phyloP scores from a whole-genome alignment of 176 grass and related monocot genomes.

The Cenchrus fungigraminus region DNA sequence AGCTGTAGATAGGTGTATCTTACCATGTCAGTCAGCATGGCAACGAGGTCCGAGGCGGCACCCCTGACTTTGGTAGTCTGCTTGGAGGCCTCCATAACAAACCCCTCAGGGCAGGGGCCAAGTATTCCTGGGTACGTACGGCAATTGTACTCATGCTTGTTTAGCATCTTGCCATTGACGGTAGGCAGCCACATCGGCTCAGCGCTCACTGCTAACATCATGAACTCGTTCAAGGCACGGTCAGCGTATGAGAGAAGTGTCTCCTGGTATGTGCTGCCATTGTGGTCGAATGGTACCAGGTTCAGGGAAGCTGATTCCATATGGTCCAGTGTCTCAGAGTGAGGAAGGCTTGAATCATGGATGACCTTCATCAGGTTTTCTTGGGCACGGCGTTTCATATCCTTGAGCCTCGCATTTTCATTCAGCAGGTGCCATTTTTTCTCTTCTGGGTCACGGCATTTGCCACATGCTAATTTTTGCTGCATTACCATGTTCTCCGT shows the following conservation, averaged over 20 bases:
- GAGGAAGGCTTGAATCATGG: neutral
- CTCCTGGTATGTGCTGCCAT: neutral
- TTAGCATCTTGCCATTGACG: neutral
- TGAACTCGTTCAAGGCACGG: neutral
- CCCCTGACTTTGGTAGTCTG: neutral
- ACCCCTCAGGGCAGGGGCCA: neutral
- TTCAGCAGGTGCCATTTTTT: neutral
- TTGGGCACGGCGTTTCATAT: neutral
- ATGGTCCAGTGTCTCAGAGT: neutral
- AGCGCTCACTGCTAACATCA: neutral
- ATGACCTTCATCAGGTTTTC: neutral
- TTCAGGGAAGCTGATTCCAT: neutral
- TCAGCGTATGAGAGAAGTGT: neutral
- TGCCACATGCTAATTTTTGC: neutral
- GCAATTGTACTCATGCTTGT: neutral
- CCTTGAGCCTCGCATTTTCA: slow-evolving; percentile 32
- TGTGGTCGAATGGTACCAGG: neutral
- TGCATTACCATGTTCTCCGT: neutral
- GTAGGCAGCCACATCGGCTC: neutral
- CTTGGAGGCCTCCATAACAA: slow-evolving; percentile 1
- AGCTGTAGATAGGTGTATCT: no score
- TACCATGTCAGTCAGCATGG: slow-evolving; percentile 21
- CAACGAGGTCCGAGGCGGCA: neutral
- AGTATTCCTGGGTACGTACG: neutral
- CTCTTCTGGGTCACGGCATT: neutral